phyloP scores from a whole-genome alignment of 345 rosid genomes.

The Sonneratia caseolaris region DNA sequence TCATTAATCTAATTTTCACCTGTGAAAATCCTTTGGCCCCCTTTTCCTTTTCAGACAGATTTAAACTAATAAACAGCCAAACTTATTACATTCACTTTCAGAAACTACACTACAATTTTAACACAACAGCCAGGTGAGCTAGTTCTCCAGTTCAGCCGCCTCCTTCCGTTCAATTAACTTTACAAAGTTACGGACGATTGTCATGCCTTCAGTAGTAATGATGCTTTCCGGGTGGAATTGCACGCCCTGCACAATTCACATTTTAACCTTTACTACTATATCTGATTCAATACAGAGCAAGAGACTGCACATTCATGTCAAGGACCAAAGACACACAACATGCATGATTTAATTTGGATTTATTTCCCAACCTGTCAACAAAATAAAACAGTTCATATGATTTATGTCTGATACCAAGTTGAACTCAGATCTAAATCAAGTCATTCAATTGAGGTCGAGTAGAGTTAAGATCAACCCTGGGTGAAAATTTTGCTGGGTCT shows the following conservation, averaged over 20 bases:
- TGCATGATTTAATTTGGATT: not conserved
- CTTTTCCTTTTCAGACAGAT: no score
- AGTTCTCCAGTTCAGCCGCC: constrained; percentile 31
- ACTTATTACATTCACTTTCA: not conserved
- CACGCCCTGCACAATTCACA: constrained; percentile 58
- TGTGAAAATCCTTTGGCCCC: no score
- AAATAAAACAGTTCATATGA: not conserved
- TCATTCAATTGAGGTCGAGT: no score
- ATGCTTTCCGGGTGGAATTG: constrained; percentile 98
- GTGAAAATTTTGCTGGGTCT: no score
- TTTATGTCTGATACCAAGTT: no score
- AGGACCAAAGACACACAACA: not conserved
- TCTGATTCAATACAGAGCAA: not conserved
- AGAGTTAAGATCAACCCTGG: no score
- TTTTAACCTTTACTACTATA: not conserved
- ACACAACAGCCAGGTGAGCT: not conserved
- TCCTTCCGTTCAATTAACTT: constrained; percentile 44
- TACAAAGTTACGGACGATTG: constrained; percentile 65
- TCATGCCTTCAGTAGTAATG: constrained; percentile 69
- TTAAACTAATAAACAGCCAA: not conserved
- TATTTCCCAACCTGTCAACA: not conserved
- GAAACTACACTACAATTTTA: not conserved
- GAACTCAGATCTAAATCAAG: no score
- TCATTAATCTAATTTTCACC: no score
- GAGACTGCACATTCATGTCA: no score